Evolutionary conservation across 2,329 filamentous ascomycete genomes (phyloP), one percentile per base, ranked within the genome.

Genomic region (Whalleya microplaca): DNA sequence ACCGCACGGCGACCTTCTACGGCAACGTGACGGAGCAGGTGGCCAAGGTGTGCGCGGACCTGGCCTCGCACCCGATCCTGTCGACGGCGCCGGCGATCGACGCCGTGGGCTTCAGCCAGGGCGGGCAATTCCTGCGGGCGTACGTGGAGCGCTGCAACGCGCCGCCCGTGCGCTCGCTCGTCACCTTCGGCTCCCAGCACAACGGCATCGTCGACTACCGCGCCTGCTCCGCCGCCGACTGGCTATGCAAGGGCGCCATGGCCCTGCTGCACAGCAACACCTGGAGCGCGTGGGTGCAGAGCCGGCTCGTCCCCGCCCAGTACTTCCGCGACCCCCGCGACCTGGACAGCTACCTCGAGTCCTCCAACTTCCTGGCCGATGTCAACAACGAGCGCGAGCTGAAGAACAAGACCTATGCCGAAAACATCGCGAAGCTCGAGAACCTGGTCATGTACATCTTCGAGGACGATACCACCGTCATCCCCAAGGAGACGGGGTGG

Each of bases 21-120:
- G 95, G 95, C 72, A 96, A 97, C 75, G 78, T 97, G 4, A 93
- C 89, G 2, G 79, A 82, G 48, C 94, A 98, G 75, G 73, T 98
- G 56, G 82, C 82, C 41, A 72, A 81, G 60, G 91, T 96, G 48
- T 98, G 95, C 82, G 79, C 77, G n/a, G 86, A 88, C 66, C 83
- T 98, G 42, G 83, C 89, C 56, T 71, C 81, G 0, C 85, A 97
- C 71, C 88, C 89, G 1, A 90, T 96, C 72, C 84, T 97, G 16
- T 88, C 88, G 54, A 90, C 88, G 6, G 90, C 91, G 0, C 90
- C 90, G 0, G 91, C 89, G 61, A 82, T 97, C 70, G 95, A 98
- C 75, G 94, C 93, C 32, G 78, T 99, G 37, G 95, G 95, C 23
- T 97, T 99, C 79, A 95, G 90, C 14, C 95, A 99, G 75, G 95